Evolutionary conservation across 257 asterid species (phyloP).

Genomic region (Nicotiana knightiana): DNA sequence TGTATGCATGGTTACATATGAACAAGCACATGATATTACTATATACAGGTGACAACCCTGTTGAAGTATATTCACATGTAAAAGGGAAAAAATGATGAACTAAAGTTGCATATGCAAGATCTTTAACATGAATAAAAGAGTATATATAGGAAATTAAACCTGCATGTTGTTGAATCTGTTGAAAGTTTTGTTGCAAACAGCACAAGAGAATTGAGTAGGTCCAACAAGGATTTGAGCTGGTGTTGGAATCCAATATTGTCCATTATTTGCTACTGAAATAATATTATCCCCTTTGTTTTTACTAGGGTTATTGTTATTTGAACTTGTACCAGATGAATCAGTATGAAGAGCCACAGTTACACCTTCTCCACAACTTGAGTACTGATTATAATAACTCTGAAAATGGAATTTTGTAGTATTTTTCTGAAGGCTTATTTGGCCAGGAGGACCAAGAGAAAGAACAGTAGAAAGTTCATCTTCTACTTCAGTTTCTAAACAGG

Average conservation of each 20-base stretch:
- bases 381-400: constrained; percentile 9
- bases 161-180: constrained; percentile 96
- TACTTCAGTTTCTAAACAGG: constrained; percentile 33
- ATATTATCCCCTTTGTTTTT: neutral
- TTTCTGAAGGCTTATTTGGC: constrained; percentile 29
- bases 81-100: neutral
- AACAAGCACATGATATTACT: neutral
- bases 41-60: neutral
- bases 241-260: constrained; percentile 86
- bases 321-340: constrained; percentile 29
- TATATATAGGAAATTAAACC: constrained; percentile 27
- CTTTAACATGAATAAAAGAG: neutral
- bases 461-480: constrained; percentile 49
- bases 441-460: constrained; percentile 81
- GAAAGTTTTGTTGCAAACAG: constrained; percentile 77
- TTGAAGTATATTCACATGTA: neutral
- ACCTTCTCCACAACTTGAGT: constrained; percentile 27
- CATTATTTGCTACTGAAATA: constrained; percentile 12
- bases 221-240: constrained; percentile 87
- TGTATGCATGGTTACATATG: neutral
- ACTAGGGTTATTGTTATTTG: constrained; percentile 19
- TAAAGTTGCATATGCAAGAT: neutral
- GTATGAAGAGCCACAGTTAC: constrained; percentile 69
- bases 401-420: constrained; percentile 19
- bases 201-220: constrained; percentile 80